Percentiles rank a stretch among this genome's conserved stretches.
Evolutionary conservation across 2,329 filamentous ascomycete species (phyloP).

Genomic region (Pezicula radicicola): DNA sequence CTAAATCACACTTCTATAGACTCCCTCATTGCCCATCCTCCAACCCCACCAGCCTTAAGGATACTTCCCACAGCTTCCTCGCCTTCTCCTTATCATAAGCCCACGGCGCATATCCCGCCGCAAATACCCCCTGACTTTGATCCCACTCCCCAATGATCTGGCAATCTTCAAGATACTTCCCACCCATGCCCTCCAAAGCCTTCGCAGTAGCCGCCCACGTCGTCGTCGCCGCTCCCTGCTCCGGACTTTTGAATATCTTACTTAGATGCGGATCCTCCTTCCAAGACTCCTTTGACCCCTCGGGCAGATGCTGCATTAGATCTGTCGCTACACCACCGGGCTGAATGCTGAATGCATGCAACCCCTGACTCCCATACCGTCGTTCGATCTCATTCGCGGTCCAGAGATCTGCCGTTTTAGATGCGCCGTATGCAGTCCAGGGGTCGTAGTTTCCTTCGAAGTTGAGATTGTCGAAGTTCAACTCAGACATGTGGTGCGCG

Average conservation of each 20-base stretch:
- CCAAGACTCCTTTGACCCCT: conserved; percentile 4
- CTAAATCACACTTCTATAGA: too few relatives aligned
- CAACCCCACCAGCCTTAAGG: not conserved
- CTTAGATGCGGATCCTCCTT: not conserved
- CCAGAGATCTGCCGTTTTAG: conserved; percentile 44
- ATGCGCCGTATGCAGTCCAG: conserved; percentile 37
- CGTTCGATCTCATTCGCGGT: conserved; percentile 45
- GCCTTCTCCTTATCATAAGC: conserved; percentile 36
- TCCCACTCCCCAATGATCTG: conserved; percentile 26
- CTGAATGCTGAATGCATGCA: conserved; percentile 39
- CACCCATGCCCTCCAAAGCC: conserved; percentile 36
- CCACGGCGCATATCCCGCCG: conserved; percentile 19
- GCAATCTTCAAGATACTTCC: conserved; percentile 41
- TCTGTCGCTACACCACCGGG: conserved; percentile 35
- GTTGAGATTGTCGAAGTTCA: conserved; percentile 34
- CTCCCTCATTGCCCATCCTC: too few relatives aligned
- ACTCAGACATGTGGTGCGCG: conserved; percentile 37
- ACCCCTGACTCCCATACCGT: conserved; percentile 33
- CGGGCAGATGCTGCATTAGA: conserved; percentile 26
- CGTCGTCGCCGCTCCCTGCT: conserved; percentile 36
- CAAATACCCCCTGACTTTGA: conserved; percentile 16
- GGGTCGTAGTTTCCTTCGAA: conserved; percentile 34
- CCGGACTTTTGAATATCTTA: conserved; percentile 23
- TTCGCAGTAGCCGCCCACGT: conserved; percentile 33
- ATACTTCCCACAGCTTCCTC: conserved; percentile 33